Base-by-base conservation (phyloP, 257 asterid species). In the Scutellaria galericulata region DNA sequence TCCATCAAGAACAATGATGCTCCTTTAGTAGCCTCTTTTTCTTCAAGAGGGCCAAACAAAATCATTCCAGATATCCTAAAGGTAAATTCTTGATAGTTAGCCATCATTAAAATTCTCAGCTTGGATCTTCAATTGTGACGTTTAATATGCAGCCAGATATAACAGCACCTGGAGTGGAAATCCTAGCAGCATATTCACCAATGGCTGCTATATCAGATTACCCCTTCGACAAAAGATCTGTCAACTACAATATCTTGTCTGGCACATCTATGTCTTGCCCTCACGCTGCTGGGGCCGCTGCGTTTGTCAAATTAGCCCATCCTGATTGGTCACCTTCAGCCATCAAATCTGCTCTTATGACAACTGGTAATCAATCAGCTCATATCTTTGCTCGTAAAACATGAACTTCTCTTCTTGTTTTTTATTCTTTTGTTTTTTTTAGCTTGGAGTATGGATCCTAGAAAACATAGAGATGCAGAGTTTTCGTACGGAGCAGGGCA, bases 261-360 rank as follows among this genome's bases (percentile, higher is more conserved):
- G 82, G 82, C 0, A 78, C 82, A 47, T 73, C 79, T 0, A 78
- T 78, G 82, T 61, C 83, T 61, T 69, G 66, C 41, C 83, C 79
- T 4, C 83, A 79, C 15, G 83, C 20, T 9, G 77, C 79, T 10
- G 83, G 83, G 22, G 83, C 76, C 0, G 79, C 83, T 63, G 82
- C 82, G 0, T 73, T 44, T 4, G 65, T 78, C 7, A 78, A 78
- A 73, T 61, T 70, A 37, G 68, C 13, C 1, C 82, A 73, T 63
- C 82, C 82, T 8, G 72, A 74, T 53, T 73, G 82, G 82, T 78
- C 82, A 0, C 75, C 79, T 42, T 77, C 81, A 1, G 81, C 81
- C 10, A 58, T 77, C 74, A 77, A 77, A 58, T 73, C 82, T 13
- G 82, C 82, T 39, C 72, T 78, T 35, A 78, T 78, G 72, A 78